Conservation (phyloP, 73 alveolate species). For the Uronychia setigera region DNA sequence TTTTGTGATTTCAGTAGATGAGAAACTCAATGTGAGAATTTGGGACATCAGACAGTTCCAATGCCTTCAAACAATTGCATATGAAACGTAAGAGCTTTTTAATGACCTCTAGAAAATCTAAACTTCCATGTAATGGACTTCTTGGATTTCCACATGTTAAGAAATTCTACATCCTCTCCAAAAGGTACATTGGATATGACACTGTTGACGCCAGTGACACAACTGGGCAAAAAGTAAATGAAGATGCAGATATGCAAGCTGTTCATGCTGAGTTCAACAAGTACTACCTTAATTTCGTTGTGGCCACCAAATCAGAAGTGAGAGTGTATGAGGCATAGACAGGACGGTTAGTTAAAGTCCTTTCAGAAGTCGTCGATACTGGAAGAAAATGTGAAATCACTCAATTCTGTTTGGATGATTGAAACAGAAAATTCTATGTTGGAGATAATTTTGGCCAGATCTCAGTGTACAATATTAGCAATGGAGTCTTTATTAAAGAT, state of each 20-base stretch:
- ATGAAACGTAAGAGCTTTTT: constrained; percentile 15
- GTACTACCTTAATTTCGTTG: constrained; percentile 75
- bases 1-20: constrained; percentile 83
- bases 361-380: constrained; percentile 72
- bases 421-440: constrained; percentile 74
- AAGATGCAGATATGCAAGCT: constrained; percentile 67
- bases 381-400: constrained; percentile 73
- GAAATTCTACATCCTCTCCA: constrained; percentile 53
- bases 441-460: constrained; percentile 73
- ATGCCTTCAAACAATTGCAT: constrained; percentile 72
- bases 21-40: constrained; percentile 82
- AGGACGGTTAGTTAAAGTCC: constrained; percentile 76
- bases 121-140: constrained; percentile 42
- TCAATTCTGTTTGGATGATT: constrained; percentile 73
- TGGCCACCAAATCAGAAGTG: constrained; percentile 77
- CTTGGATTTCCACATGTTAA: constrained; percentile 39
- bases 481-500: constrained; percentile 63
- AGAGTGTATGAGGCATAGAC: constrained; percentile 74
- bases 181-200: constrained; percentile 57
- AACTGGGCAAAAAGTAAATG: background rate
- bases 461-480: constrained; percentile 45
- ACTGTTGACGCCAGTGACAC: constrained; percentile 34
- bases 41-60: constrained; percentile 83
- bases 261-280: constrained; percentile 77
- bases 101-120: constrained; percentile 21